Base-by-base conservation (phyloP, 2,329 filamentous ascomycete genomes). In the Neodidymelliopsis sp. region DNA sequence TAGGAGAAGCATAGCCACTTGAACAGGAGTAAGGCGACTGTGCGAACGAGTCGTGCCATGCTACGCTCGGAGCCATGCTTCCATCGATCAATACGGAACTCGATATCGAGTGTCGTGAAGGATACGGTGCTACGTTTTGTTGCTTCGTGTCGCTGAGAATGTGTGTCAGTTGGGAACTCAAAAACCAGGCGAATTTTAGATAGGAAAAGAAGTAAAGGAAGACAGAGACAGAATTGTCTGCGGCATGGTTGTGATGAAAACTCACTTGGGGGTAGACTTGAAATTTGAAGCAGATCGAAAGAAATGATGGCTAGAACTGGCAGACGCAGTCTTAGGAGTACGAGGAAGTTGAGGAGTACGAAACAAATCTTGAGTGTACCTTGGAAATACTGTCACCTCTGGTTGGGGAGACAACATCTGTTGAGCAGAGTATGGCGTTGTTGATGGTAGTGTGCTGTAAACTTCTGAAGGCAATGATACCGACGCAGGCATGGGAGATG, bases 351-450 rank as follows among this genome's bases (percentile, higher is more conserved):
- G 59, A 67, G 69, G 70, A 66, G 67, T 70, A 72, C 66, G 68
- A 70, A 72, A 73, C 56, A 59, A 56, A 56, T 57, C 58, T 53
- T 58, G 48, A 39, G 60, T 71, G 68, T 73, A 73, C 70, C 70
- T 73, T 73, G 65, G 54, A 41, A 60, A 54, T 49, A 59, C 29
- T 35, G 55, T 59, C 42, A 60, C 40, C 48, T 66, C 67, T 33
- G 57, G 59, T 35, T 63, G 41, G 15, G 67, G 57, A 42, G 69
- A 63, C 23, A 62, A 39, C 28, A 59, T 29, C 46, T 55, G 60
- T 15, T 41, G 29, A 23, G 44, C 40, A 38, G 62, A 63, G 22
- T 59, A 66, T 22, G 56, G 37, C 15, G 54, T 15, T 18, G 41
- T n/a, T 34, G 54, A 53, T 11, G 59, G 40, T 30, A 65, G 22